These are phyloP conservation scores for Raphanus hybrid DNA, from an alignment of 441 rosid species.

Conservation along the genomic window DNA sequence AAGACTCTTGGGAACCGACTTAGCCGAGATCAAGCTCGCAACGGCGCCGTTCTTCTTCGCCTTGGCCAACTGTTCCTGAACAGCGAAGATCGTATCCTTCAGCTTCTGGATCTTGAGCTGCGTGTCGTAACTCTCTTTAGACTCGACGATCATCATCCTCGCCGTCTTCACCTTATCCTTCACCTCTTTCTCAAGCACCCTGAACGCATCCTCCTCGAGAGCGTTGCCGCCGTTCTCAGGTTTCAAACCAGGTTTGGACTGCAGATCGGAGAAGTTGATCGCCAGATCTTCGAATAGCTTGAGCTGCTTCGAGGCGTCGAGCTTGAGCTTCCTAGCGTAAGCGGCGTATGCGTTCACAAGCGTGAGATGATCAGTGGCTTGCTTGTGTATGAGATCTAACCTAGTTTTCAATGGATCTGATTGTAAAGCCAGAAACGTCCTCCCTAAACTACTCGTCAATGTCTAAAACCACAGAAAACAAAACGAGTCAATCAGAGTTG, in stretches of 20 bases:
- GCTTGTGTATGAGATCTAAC: constrained; percentile 80
- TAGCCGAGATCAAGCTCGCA: constrained; percentile 80
- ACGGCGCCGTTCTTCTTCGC: constrained; percentile 91
- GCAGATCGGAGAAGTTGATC: constrained; percentile 63
- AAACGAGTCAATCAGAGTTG: neutral
- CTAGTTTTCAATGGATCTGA: constrained; percentile 85
- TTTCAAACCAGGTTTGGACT: constrained; percentile 56
- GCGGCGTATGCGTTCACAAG: constrained; percentile 85
- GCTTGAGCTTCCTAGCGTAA: constrained; percentile 88
- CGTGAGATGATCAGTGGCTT: constrained; percentile 83
- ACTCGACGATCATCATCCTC: constrained; percentile 71
- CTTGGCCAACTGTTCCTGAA: constrained; percentile 71
- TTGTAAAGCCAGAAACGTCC: constrained; percentile 71
- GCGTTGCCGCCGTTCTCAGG: constrained; percentile 45
- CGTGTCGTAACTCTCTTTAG: constrained; percentile 87
- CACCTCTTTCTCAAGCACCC: constrained; percentile 88
- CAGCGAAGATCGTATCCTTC: constrained; percentile 88
- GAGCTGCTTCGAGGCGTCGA: constrained; percentile 79
- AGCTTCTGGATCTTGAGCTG: constrained; percentile 95
- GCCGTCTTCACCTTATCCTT: constrained; percentile 78
- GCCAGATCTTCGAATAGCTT: constrained; percentile 76
- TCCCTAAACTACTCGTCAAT: constrained; percentile 59
- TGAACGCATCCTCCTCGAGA: constrained; percentile 76
- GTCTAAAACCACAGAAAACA: constrained; percentile 40
- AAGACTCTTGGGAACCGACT: constrained; percentile 85